Evolutionary conservation across 768 basidiomycete species (phyloP).

Genomic region (Pleurotus salmoneostramineus): DNA sequence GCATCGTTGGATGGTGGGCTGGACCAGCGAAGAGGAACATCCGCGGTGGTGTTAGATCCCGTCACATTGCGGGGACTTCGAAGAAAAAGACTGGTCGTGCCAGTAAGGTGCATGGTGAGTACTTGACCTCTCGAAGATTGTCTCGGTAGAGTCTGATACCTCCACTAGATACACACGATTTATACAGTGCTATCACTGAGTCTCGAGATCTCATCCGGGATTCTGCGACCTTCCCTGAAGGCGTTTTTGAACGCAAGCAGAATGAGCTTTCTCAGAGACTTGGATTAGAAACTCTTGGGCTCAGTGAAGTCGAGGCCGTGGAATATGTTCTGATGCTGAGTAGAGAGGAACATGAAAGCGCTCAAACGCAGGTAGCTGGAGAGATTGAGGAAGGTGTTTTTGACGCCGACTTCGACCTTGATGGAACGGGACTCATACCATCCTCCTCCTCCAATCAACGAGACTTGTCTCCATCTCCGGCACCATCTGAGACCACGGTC

Average conservation of each 20-base stretch:
- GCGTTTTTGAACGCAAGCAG: slow-evolving; percentile 48
- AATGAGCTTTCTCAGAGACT: slow-evolving; percentile 53
- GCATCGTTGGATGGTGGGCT: slow-evolving; percentile 67
- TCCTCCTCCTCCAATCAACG: slow-evolving; percentile 2
- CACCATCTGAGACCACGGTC: slow-evolving; percentile 18
- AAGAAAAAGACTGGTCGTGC: slow-evolving; percentile 28
- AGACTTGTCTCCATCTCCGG: slow-evolving; percentile 13
- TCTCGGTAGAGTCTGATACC: not conserved
- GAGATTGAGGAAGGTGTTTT: slow-evolving; percentile 52
- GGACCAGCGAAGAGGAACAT: slow-evolving; percentile 33
- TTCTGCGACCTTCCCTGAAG: not conserved
- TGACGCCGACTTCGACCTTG: slow-evolving; percentile 49
- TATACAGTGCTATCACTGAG: slow-evolving; percentile 60
- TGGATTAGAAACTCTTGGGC: slow-evolving; percentile 57
- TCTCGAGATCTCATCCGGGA: slow-evolving; percentile 27
- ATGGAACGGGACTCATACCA: slow-evolving; percentile 13
- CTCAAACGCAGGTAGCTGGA: slow-evolving; percentile 11
- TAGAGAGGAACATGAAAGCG: slow-evolving; percentile 58
- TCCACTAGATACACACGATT: slow-evolving; percentile 54
- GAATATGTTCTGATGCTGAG: slow-evolving; percentile 85
- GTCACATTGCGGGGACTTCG: slow-evolving; percentile 17
- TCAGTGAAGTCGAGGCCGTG: slow-evolving; percentile 70
- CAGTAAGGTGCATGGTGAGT: slow-evolving; percentile 47
- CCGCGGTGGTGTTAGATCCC: slow-evolving; percentile 28
- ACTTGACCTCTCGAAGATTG: not conserved